Base-by-base conservation (phyloP, 306 rosid species). In the Vigna reflexopilosa region DNA sequence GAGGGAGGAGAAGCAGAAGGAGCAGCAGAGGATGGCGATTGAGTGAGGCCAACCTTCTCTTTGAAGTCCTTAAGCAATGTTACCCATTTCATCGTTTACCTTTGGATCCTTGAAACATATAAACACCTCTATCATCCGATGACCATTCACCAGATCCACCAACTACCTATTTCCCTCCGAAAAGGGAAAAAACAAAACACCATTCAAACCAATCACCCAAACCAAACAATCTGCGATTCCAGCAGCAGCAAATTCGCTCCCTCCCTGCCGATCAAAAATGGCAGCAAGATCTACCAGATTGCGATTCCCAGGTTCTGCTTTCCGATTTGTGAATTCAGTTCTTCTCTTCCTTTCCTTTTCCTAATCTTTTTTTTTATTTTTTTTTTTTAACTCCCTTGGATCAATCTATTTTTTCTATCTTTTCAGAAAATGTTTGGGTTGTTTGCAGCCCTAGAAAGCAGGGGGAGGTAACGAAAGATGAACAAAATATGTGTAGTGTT, bases 21-120 rank as follows among this genome's bases (percentile, higher is more conserved):
- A 62, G 85, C 24, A 82, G 73, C 45, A 47, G 91, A 44, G 58
- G 94, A 75, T 9, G 95, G 85, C 32, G 94, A 67, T 77, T 88
- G 97, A 88, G 91, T 87, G 32, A 96, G 81, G 42, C 99, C 98
- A 83, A 96, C 99, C 94, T 91, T 96, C 93, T 96, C 99, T 88
- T 88, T 96, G 75, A 96, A 86, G 89, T 96, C 99, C 93, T 90
- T 96, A 83, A 96, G 91, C 97, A 96, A 93, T 86, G 97, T 76
- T 67, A 61, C 93, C 99, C 99, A 96, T 93, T 93, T 96, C 99
- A 96, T 96, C 82, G 97, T 90, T 92, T 83, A 82, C 90, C 87
- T 77, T 51, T 86, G 77, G 89, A 89, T 86, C 87, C 79, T 86
- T 79, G 75, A 88, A 88, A 83, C 90, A 71, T 77, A 64, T 76